These are phyloP conservation scores for Tylopilus vinaceipallidus DNA, from an alignment of 768 basidiomycete species.

Conservation along the genomic window DNA sequence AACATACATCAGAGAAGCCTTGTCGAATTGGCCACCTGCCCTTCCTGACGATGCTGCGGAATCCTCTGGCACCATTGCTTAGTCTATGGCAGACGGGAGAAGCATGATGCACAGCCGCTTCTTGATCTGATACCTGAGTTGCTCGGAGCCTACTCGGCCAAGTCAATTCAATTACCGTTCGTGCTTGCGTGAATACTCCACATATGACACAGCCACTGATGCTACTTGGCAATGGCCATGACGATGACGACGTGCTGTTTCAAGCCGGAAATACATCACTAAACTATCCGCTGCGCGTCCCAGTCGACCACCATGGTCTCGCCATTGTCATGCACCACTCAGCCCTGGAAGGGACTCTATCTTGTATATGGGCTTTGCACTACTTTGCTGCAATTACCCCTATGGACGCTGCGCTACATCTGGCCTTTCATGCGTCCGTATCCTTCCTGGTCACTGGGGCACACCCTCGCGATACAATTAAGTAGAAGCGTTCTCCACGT, in stretches of 20 bases:
- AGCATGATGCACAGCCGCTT: neutral
- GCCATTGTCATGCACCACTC: slow-evolving; percentile 19
- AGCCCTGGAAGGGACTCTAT: slow-evolving; percentile 51
- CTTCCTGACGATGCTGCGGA: slow-evolving; percentile 21
- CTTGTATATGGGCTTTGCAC: slow-evolving; percentile 41
- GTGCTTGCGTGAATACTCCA: no score
- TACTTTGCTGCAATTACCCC: slow-evolving; percentile 44
- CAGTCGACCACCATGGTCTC: slow-evolving; percentile 6
- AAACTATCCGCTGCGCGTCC: no score
- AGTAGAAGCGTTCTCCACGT: slow-evolving; percentile 28
- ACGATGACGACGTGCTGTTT: no score
- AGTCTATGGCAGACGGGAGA: neutral
- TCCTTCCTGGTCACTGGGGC: slow-evolving; percentile 44
- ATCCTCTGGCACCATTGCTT: slow-evolving; percentile 25
- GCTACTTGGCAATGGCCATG: neutral
- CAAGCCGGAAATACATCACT: no score
- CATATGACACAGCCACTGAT: neutral
- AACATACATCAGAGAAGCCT: slow-evolving; percentile 17
- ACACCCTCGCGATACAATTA: slow-evolving; percentile 37
- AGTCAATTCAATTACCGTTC: no score
- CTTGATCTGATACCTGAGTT: neutral
- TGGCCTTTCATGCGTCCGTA: slow-evolving; percentile 39
- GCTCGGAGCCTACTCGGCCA: no score
- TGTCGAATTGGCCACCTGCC: slow-evolving; percentile 29
- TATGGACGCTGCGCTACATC: slow-evolving; percentile 43